These are phyloP conservation scores for Metschnikowia lachancei DNA, from an alignment of 805 yeast genomes.

Conservation along the genomic window DNA sequence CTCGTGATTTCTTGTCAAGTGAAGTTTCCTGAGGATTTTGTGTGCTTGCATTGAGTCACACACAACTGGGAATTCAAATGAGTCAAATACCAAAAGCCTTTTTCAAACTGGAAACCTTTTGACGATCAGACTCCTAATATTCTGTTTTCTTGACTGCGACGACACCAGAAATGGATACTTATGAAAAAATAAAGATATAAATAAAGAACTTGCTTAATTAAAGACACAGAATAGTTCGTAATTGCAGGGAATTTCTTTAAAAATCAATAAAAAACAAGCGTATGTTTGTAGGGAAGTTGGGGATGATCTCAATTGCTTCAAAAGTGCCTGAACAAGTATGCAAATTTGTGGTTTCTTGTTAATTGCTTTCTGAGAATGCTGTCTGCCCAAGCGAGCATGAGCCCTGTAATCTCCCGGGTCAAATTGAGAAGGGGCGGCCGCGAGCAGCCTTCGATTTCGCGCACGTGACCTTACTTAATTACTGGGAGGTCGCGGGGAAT, in stretches of 20 bases:
- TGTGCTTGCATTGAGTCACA: constrained; percentile 17
- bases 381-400: not conserved
- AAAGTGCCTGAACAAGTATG: too few species aligned
- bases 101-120: not conserved
- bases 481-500: not conserved
- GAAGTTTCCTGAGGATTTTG: constrained; percentile 20
- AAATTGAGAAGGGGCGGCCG: not conserved
- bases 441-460: not conserved
- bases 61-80: not conserved
- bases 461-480: constrained; percentile 5
- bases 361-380: constrained; percentile 1
- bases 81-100: not conserved
- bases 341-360: not conserved
- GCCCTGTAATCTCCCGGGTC: not conserved
- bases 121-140: not conserved
- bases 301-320: too few species aligned
- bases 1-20: constrained; percentile 14
- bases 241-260: too few species aligned
- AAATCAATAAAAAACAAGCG: too few species aligned
- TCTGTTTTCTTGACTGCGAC: not conserved
- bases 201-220: not conserved
- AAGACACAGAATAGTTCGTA: too few species aligned
- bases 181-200: not conserved
- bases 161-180: not conserved
- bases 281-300: too few species aligned